Conservation (phyloP, 1,284 basidiomycete genomes). For the Ustilago trichophora region DNA sequence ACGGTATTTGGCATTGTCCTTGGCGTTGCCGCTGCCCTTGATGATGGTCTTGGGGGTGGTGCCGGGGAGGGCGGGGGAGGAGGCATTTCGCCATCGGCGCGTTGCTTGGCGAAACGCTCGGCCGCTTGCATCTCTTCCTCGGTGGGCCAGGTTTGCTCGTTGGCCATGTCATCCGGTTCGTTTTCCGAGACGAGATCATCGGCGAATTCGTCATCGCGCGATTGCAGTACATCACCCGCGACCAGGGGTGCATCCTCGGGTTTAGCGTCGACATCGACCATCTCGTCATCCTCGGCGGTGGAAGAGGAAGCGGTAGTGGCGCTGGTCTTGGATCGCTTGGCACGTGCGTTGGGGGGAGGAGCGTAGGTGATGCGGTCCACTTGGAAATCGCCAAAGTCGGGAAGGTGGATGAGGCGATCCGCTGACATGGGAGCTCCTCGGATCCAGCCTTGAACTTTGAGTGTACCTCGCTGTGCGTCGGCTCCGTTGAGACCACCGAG, state of each 20-base stretch:
- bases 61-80: slow-evolving; percentile 67
- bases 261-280: slow-evolving; percentile 10
- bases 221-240: slow-evolving; percentile 72
- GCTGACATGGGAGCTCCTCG: slow-evolving; percentile 82
- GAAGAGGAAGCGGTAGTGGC: slow-evolving; percentile 20
- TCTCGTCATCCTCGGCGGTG: slow-evolving; percentile 14
- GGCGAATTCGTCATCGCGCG: slow-evolving; percentile 73
- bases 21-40: slow-evolving; percentile 64
- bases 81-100: slow-evolving; percentile 35
- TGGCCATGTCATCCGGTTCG: slow-evolving; percentile 84
- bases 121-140: slow-evolving; percentile 84
- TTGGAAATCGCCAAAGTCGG: slow-evolving; percentile 87
- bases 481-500: slow-evolving; percentile 49
- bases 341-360: slow-evolving; percentile 42
- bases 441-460: slow-evolving; percentile 84
- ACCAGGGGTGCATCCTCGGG: slow-evolving; percentile 51
- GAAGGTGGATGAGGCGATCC: slow-evolving; percentile 87
- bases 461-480: slow-evolving; percentile 66
- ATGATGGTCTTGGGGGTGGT: slow-evolving; percentile 63
- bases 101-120: slow-evolving; percentile 32
- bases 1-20: slow-evolving; percentile 60
- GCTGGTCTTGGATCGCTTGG: slow-evolving; percentile 25
- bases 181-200: slow-evolving; percentile 91
- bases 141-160: slow-evolving; percentile 98
- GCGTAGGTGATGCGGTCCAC: slow-evolving; percentile 74